Percentiles rank a stretch among this genome's conserved stretches.
Conservation (phyloP, 306 rosid genomes). For the Gastrolobium bilobum region DNA sequence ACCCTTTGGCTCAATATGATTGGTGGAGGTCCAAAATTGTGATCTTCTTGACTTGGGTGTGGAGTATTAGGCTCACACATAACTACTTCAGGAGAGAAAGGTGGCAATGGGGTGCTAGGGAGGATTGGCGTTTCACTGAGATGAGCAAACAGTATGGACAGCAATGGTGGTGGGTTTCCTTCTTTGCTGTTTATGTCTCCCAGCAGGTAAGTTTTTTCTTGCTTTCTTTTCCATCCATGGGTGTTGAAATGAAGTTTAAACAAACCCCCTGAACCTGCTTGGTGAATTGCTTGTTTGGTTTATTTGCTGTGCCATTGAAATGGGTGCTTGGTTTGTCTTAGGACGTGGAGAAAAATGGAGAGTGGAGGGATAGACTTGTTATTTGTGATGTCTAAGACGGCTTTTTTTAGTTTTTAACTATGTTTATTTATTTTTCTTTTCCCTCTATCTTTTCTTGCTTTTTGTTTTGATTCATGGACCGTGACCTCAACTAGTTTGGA, state of each 20-base stretch:
- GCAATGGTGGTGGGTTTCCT: slow-evolving; percentile 94
- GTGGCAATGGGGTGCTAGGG: slow-evolving; percentile 94
- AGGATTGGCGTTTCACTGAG: slow-evolving; percentile 95
- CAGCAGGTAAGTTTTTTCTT: slow-evolving; percentile 72
- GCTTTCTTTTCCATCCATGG: neutral
- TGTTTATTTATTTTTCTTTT: neutral
- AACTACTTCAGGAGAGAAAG: slow-evolving; percentile 88
- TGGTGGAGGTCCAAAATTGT: slow-evolving; percentile 76
- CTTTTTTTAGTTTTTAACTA: too few species aligned
- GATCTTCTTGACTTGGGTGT: slow-evolving; percentile 74
- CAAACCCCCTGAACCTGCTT: slow-evolving; percentile 40
- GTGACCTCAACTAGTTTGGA: too few species aligned
- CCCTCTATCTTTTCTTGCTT: neutral
- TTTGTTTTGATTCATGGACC: too few species aligned
- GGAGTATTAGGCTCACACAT: slow-evolving; percentile 84
- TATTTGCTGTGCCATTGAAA: slow-evolving; percentile 18
- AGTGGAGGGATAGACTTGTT: too few species aligned
- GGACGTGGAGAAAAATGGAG: too few species aligned
- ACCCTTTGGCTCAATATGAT: slow-evolving; percentile 73
- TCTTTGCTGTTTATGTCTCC: slow-evolving; percentile 80
- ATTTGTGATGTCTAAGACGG: too few species aligned
- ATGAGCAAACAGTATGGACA: slow-evolving; percentile 77
- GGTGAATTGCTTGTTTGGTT: slow-evolving; percentile 44
- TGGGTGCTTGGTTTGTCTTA: neutral
- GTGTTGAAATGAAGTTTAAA: neutral